Conservation (phyloP, 1,284 basidiomycete species). For the Ustilago trichophora region DNA sequence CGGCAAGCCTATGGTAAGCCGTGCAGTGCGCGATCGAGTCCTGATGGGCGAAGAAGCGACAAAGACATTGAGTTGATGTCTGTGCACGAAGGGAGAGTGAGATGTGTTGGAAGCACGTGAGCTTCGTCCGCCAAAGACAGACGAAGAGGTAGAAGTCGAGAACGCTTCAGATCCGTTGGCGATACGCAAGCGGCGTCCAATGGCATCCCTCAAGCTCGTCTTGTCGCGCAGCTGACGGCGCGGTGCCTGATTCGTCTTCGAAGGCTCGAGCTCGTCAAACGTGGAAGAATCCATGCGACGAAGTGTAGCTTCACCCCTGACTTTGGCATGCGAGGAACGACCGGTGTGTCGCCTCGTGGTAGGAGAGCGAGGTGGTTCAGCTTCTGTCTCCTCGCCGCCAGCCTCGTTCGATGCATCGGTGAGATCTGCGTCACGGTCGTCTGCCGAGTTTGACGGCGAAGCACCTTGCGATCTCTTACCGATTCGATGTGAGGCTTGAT, state of each 20-base stretch:
- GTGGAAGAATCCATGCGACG: constrained; percentile 47
- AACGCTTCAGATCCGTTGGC: constrained; percentile 26
- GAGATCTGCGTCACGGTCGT: constrained; percentile 9
- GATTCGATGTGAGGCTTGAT: constrained; percentile 7
- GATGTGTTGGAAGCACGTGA: constrained; percentile 36
- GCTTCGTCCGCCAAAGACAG: constrained; percentile 38
- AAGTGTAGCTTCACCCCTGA: constrained; percentile 1
- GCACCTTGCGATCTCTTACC: background rate
- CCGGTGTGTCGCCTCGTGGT: constrained; percentile 1
- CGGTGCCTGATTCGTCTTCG: constrained; percentile 18
- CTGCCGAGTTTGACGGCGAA: constrained; percentile 16
- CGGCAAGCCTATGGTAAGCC: constrained; percentile 15
- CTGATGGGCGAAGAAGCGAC: constrained; percentile 50
- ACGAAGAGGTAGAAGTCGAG: constrained; percentile 38
- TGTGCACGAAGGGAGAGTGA: constrained; percentile 19
- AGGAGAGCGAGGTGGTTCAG: constrained; percentile 23
- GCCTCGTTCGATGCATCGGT: constrained; percentile 49
- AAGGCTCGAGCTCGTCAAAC: constrained; percentile 33
- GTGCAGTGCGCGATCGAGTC: constrained; percentile 37
- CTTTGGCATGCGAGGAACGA: background rate
- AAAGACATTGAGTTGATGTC: constrained; percentile 34
- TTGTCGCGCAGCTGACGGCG: constrained; percentile 33
- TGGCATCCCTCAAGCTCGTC: constrained; percentile 4
- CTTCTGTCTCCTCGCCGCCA: constrained; percentile 56
- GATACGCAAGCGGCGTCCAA: constrained; percentile 16